Percentiles rank a stretch among this genome's conserved stretches.
Evolutionary conservation across 2,329 filamentous ascomycete species (phyloP).

Genomic region (Thielaviopsis populi): DNA sequence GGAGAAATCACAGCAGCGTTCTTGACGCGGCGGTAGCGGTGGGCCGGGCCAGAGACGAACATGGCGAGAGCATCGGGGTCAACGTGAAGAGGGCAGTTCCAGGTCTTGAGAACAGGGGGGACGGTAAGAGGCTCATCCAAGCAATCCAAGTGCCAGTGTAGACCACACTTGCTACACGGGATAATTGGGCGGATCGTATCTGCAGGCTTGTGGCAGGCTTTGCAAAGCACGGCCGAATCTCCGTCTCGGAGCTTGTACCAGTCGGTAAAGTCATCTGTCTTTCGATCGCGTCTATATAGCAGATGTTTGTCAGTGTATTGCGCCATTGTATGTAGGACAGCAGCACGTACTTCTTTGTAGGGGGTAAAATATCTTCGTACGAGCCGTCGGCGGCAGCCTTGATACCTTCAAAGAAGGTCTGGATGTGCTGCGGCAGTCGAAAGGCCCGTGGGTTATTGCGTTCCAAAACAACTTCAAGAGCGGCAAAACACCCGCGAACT

Average conservation of each 20-base stretch:
- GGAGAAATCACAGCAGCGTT: slow-evolving; percentile 37
- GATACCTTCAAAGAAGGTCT: slow-evolving; percentile 67
- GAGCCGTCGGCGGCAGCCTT: slow-evolving; percentile 61
- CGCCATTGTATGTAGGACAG: not conserved
- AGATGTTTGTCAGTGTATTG: not conserved
- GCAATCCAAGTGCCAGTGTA: slow-evolving; percentile 87
- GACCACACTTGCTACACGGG: slow-evolving; percentile 67
- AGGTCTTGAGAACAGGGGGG: slow-evolving; percentile 61
- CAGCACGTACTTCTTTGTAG: slow-evolving; percentile 7
- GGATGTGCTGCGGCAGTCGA: slow-evolving; percentile 52
- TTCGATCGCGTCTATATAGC: slow-evolving; percentile 20
- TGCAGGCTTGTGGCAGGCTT: slow-evolving; percentile 54
- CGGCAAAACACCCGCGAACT: slow-evolving; percentile 40
- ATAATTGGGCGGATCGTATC: slow-evolving; percentile 57
- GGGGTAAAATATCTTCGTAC: slow-evolving; percentile 52
- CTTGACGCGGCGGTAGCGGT: slow-evolving; percentile 47
- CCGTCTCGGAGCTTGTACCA: slow-evolving; percentile 53
- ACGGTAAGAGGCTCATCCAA: slow-evolving; percentile 69
- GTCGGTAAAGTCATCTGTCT: slow-evolving; percentile 48
- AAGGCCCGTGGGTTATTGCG: slow-evolving; percentile 58
- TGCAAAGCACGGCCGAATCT: slow-evolving; percentile 65
- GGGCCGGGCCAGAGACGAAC: slow-evolving; percentile 43
- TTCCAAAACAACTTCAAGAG: slow-evolving; percentile 49
- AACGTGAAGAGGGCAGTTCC: slow-evolving; percentile 78
- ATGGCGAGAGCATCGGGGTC: slow-evolving; percentile 55